Conservation (phyloP, 2,329 filamentous ascomycete genomes). For the Myriangium duriaei region DNA sequence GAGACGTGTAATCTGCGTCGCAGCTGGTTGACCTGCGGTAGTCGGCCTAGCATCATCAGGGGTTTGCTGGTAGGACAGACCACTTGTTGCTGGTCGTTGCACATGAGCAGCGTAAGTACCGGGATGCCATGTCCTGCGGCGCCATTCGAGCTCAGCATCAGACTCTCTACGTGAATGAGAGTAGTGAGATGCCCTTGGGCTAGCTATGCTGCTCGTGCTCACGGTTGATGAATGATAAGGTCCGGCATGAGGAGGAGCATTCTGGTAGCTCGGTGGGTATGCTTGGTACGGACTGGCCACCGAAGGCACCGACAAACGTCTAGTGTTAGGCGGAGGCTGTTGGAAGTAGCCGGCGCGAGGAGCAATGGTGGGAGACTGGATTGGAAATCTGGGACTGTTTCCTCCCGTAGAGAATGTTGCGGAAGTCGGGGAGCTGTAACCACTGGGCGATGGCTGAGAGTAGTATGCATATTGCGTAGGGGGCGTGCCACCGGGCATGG, state of each 20-base stretch:
- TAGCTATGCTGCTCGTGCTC: conserved; percentile 48
- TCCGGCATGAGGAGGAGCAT: conserved; percentile 40
- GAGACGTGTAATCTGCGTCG: conserved; percentile 52
- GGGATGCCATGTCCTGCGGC: conserved; percentile 83
- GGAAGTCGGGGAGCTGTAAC: conserved; percentile 72
- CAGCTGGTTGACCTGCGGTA: conserved; percentile 41
- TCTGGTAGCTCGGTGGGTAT: conserved; percentile 47
- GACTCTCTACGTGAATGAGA: conserved; percentile 56
- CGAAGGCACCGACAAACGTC: conserved; percentile 73
- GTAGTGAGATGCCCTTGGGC: conserved; percentile 53
- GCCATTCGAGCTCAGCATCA: conserved; percentile 60
- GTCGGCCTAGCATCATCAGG: conserved; percentile 49
- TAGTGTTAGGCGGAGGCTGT: conserved; percentile 36
- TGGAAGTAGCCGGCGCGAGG: conserved; percentile 6
- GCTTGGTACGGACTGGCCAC: conserved; percentile 59
- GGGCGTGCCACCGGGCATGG: conserved; percentile 49
- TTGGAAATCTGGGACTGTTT: conserved; percentile 62
- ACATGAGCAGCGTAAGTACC: conserved; percentile 52
- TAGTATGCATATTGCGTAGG: conserved; percentile 54
- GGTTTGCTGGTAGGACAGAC: conserved; percentile 62
- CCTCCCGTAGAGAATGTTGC: conserved; percentile 67
- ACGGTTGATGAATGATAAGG: conserved; percentile 22
- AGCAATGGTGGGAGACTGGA: conserved; percentile 60
- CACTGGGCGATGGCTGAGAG: conserved; percentile 55
- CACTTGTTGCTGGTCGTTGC: conserved; percentile 54